Conservation (phyloP, 495 filamentous ascomycete genomes). For the Talaromyces ruber region DNA sequence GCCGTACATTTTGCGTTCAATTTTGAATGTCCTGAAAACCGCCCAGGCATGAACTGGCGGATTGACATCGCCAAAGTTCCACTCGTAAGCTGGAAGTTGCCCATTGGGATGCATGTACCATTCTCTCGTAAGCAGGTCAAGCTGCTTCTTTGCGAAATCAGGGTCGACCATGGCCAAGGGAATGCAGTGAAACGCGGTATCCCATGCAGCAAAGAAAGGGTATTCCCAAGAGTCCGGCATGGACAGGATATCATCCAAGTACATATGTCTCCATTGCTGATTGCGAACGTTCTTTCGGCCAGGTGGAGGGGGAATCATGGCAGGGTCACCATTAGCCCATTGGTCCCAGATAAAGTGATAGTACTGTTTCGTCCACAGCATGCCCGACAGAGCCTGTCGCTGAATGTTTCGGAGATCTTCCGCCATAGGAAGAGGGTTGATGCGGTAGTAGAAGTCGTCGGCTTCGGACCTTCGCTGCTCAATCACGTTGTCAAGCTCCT, state of each 20-base stretch:
- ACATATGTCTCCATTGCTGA: slow-evolving; percentile 82
- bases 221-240: slow-evolving; percentile 99
- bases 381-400: slow-evolving; percentile 84
- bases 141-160: slow-evolving; percentile 94
- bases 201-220: slow-evolving; percentile 97
- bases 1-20: slow-evolving; percentile 94
- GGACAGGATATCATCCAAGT: slow-evolving; percentile 88
- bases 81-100: slow-evolving; percentile 86
- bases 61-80: slow-evolving; percentile 97
- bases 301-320: slow-evolving; percentile 72
- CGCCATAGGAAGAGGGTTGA: slow-evolving; percentile 88
- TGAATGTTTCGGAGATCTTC: slow-evolving; percentile 95
- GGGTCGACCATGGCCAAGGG: slow-evolving; percentile 95
- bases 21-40: slow-evolving; percentile 91
- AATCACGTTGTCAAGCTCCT: slow-evolving; percentile 83
- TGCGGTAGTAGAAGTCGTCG: slow-evolving; percentile 89
- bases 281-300: slow-evolving; percentile 77
- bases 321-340: slow-evolving; percentile 78
- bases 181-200: slow-evolving; percentile 94
- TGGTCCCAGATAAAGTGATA: slow-evolving; percentile 97
- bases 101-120: slow-evolving; percentile 99
- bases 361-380: slow-evolving; percentile 97
- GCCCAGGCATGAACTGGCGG: slow-evolving; percentile 96
- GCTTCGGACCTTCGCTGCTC: slow-evolving; percentile 79
- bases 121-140: slow-evolving; percentile 89